phyloP scores from a whole-genome alignment of 441 rosid genomes.

The Adansonia gregorii region DNA sequence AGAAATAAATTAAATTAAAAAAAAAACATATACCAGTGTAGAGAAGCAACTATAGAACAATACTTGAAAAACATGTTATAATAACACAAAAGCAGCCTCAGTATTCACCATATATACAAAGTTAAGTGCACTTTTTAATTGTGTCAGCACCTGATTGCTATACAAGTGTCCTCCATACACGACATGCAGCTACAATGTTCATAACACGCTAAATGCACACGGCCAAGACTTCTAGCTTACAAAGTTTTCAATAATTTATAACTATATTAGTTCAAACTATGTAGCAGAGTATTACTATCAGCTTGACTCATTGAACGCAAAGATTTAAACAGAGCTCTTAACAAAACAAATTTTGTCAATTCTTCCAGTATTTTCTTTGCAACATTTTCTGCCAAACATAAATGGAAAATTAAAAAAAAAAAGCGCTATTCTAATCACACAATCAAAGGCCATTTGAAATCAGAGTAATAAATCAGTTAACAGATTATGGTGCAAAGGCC shows the following conservation, averaged over 20 bases:
- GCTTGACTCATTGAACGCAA: slow-evolving; percentile 13
- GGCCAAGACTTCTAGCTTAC: background rate
- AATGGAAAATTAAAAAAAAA: background rate
- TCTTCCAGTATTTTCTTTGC: background rate
- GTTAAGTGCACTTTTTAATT: background rate
- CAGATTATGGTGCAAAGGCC: background rate
- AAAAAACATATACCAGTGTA: slow-evolving; percentile 24
- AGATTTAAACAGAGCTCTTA: background rate
- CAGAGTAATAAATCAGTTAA: background rate
- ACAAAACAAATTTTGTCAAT: background rate
- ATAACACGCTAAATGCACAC: slow-evolving; percentile 5
- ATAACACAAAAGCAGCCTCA: background rate
- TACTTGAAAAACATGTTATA: background rate
- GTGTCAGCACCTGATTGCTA: background rate
- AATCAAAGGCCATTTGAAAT: background rate
- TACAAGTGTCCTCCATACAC: background rate
- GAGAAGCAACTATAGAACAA: slow-evolving; percentile 18
- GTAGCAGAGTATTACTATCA: background rate
- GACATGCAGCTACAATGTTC: slow-evolving; percentile 9
- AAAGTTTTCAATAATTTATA: background rate
- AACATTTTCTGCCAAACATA: background rate
- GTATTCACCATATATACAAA: background rate
- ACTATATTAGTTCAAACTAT: background rate
- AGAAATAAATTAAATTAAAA: background rate
- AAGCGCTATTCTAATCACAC: background rate